phyloP scores from a whole-genome alignment of 257 asterid species.

The Mentha longifolia region DNA sequence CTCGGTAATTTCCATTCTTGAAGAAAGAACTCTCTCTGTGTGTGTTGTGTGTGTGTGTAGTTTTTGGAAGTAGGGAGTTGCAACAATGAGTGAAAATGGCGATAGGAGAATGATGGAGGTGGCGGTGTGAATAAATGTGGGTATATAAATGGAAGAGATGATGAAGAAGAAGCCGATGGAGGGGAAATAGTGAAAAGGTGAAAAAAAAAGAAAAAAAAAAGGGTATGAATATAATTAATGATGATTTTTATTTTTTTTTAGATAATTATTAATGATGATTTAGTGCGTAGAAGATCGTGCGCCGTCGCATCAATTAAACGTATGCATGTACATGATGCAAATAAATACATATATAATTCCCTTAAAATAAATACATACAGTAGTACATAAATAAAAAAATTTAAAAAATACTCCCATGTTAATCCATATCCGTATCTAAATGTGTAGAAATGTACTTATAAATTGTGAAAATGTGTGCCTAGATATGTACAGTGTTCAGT shows the following conservation, averaged over 20 bases:
- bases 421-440: not conserved
- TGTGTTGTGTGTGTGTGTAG: slow-evolving; percentile 8
- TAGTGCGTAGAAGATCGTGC: slow-evolving; percentile 64
- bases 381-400: no score
- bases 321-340: slow-evolving; percentile 28
- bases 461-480: not conserved
- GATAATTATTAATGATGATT: slow-evolving; percentile 51
- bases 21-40: not conserved
- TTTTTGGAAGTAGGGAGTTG: slow-evolving; percentile 22
- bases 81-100: slow-evolving; percentile 4
- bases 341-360: not conserved
- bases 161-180: slow-evolving; percentile 36
- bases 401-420: not conserved
- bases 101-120: slow-evolving; percentile 33
- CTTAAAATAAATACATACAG: no score
- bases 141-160: not conserved
- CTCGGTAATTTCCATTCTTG: slow-evolving; percentile 37
- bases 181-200: slow-evolving; percentile 13
- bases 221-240: slow-evolving; percentile 50
- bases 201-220: slow-evolving; percentile 23
- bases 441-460: not conserved
- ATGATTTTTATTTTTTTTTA: no score
- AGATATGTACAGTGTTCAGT: not conserved
- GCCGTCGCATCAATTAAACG: slow-evolving; percentile 54
- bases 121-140: slow-evolving; percentile 10